Evolutionary conservation across 495 filamentous ascomycete genomes (phyloP).

Genomic region (Hypoxylon cercidicola): DNA sequence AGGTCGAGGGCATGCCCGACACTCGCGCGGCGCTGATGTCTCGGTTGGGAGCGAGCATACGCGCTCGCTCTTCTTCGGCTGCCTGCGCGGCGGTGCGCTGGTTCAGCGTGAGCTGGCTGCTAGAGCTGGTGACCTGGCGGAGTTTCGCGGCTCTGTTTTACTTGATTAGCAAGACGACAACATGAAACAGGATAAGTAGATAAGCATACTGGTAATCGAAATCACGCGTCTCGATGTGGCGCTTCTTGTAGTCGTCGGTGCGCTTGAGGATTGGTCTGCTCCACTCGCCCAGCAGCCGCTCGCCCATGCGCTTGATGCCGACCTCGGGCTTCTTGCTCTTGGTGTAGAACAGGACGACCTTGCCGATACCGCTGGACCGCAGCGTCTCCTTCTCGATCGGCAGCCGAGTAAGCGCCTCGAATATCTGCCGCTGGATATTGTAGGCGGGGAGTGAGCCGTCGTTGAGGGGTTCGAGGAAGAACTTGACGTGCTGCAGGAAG

Average conservation of each 20-base stretch:
- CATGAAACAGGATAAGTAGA: constrained; percentile 46
- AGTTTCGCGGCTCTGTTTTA: constrained; percentile 62
- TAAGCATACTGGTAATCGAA: constrained; percentile 63
- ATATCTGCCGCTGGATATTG: constrained; percentile 95
- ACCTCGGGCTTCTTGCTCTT: constrained; percentile 88
- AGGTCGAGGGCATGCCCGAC: constrained; percentile 76
- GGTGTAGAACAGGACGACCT: constrained; percentile 95
- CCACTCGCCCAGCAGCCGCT: constrained; percentile 92
- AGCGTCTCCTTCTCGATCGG: constrained; percentile 91
- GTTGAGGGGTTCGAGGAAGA: constrained; percentile 95
- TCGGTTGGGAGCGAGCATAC: constrained; percentile 73
- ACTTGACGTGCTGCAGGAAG: constrained; percentile 91
- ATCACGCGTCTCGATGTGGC: constrained; percentile 66
- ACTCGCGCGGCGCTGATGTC: constrained; percentile 77
- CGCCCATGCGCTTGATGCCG: constrained; percentile 90
- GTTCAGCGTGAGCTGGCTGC: constrained; percentile 58
- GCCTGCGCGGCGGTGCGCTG: constrained; percentile 56
- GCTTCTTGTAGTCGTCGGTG: constrained; percentile 90
- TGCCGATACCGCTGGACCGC: constrained; percentile 91
- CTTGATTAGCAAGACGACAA: constrained; percentile 41
- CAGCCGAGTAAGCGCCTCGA: constrained; percentile 79
- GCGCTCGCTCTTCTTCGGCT: constrained; percentile 72
- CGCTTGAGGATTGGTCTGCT: constrained; percentile 94
- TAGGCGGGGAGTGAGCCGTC: constrained; percentile 94
- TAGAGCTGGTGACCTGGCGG: constrained; percentile 51